These are phyloP conservation scores for Bromus sterilis DNA, from an alignment of 176 grass and related monocot species.

Conservation along the genomic window DNA sequence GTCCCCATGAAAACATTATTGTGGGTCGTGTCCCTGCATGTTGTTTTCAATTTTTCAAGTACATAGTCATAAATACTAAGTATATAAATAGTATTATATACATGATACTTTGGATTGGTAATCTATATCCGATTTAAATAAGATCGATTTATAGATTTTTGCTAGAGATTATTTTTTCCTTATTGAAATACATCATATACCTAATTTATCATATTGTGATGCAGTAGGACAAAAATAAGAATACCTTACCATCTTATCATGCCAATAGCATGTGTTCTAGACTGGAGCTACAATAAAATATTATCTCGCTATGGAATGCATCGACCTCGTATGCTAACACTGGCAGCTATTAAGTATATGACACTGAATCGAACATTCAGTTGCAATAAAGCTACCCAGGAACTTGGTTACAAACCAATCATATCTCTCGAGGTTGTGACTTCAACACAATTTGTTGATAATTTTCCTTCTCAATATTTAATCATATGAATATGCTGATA, in stretches of 20 bases:
- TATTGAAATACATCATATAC: background rate
- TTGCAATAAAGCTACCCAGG: background rate
- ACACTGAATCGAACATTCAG: background rate
- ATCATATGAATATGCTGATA: background rate
- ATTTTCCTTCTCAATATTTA: background rate
- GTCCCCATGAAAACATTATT: too few species aligned
- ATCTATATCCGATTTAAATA: background rate
- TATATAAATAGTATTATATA: background rate
- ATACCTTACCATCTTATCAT: background rate
- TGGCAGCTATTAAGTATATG: background rate
- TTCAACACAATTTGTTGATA: background rate
- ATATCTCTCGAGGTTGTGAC: background rate
- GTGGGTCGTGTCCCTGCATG: too few species aligned
- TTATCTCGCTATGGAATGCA: background rate
- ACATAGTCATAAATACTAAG: too few species aligned
- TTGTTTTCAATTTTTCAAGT: too few species aligned
- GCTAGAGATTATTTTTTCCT: background rate
- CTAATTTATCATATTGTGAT: background rate
- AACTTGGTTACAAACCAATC: background rate
- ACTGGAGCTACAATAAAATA: background rate
- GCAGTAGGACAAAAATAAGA: background rate
- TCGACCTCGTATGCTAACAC: background rate
- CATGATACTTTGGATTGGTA: background rate
- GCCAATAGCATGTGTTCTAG: background rate
- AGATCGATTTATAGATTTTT: background rate